Evolutionary conservation across 2,329 filamentous ascomycete genomes (phyloP), one percentile per base, ranked within the genome.

Genomic region (Tolypocladium pustulatum): DNA sequence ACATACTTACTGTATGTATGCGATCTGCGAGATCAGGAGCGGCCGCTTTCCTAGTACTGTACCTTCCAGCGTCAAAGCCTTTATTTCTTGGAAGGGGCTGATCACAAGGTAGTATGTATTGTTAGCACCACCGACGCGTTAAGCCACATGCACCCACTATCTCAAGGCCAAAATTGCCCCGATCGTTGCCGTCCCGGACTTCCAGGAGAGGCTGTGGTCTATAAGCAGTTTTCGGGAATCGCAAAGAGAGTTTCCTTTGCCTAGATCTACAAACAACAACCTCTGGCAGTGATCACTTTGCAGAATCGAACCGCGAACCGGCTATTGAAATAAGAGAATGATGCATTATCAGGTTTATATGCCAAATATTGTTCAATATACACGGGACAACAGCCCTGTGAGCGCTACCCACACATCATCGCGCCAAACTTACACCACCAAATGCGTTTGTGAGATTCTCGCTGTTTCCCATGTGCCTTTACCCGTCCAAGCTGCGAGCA

Each of bases 301-400:
- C 46, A 32, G 46, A 20, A 20, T 32, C 27, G 13, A n/a, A 8
- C 46, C 38, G 3, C 38, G 7, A 6, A 13, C 13, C 5, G 41
- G 4, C 0, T 52, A 22, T 52, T 20, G 38, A 59, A 51, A n/a
- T 32, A 59, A 54, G 12, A 51, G 53, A 57, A 57, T 57, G 34
- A 57, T 59, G 58, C 58, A 57, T 59, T 59, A 38, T 36, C 17
- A 54, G 55, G 40, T 59, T 55, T 57, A 49, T 55, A 46, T 55
- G 55, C 53, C 32, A 49, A 25, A 25, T 7, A 12, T 9, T 25
- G 17, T 43, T 46, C 43, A 59, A 57, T 60, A 40, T 60, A 60
- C 59, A 60, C 9, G 36, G 32, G 58, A 32, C 17, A 46, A 30
- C 17, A 34, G 36, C 55, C 43, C 52, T n/a, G n/a, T 34, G 34